Evolutionary conservation across 2,329 filamentous ascomycete species (phyloP), one percentile per base, ranked within the genome.

Genomic region (Chrysosporium keratinophilum): DNA sequence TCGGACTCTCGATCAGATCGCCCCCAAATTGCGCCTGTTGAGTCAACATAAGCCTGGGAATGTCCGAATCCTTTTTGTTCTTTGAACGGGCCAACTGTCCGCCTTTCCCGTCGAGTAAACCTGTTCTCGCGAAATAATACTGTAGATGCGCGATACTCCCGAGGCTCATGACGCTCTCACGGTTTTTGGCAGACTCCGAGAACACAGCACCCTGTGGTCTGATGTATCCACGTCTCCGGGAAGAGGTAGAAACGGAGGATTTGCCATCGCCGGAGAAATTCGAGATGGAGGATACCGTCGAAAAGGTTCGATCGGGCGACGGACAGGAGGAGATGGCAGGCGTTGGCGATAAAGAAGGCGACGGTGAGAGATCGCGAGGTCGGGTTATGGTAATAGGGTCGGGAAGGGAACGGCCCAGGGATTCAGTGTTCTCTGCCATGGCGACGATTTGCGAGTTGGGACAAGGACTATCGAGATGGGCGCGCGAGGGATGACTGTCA

Each of bases 111-210:
- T 98, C 93, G 49, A 98, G 74, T 59, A 98, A 73, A 5, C 93
- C 93, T 0, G 93, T 98, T 56, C 93, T 79, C 35, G 93, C 91
- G 73, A 98, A 98, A 72, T 97, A 98, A 72, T 97, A 95, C 70
- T 98, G 93, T 65, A 98, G 76, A 73, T 98, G 93, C 54, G 90
- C 88, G 63, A 98, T 98, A 70, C 90, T 96, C 52, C 93, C 93
- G 58, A 98, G 73, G 65, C 88, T 95, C 81, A 97, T 85, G 60
- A 98, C 93, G 66, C 90, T 96, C 69, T 98, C 91, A 58, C 93
- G 80, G 49, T 88, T 88, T 65, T 83, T 83, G 45, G 93, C 93
- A 54, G 90, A 96, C 56, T 87, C 85, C 23, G 93, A 88, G 68
- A 97, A 98, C 64, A 89, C 81, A 50, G 87, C 94, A 52, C 84